Percentiles rank a stretch among this genome's conserved stretches.
Evolutionary conservation across 1,284 basidiomycete genomes (phyloP).

Genomic region (Pisolithus thermaeus): DNA sequence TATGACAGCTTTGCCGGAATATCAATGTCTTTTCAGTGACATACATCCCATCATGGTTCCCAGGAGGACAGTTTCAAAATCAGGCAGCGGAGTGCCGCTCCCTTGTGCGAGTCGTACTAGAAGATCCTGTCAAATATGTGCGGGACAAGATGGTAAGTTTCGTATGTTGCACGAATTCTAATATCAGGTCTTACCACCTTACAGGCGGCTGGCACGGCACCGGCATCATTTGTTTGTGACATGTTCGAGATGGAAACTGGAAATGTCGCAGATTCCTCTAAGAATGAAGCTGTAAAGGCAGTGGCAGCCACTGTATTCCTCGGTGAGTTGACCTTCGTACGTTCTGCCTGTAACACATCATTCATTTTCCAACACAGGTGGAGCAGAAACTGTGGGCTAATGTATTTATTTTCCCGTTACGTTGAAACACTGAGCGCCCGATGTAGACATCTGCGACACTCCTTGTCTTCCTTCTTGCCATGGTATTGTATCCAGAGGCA

Average conservation of each 20-base stretch:
- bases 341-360: background rate
- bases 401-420: background rate
- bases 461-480: slow-evolving; percentile 15
- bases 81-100: slow-evolving; percentile 19
- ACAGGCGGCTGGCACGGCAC: background rate
- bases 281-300: slow-evolving; percentile 3
- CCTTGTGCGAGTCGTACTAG: slow-evolving; percentile 21
- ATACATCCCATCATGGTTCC: slow-evolving; percentile 32
- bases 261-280: background rate
- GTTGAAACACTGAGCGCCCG: background rate
- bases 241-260: background rate
- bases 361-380: slow-evolving; percentile 9
- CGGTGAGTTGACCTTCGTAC: background rate
- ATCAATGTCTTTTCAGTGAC: slow-evolving; percentile 10
- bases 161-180: background rate
- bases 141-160: slow-evolving; percentile 25
- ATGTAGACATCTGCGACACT: slow-evolving; percentile 21
- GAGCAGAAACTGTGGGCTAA: slow-evolving; percentile 18
- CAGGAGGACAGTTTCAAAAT: slow-evolving; percentile 24
- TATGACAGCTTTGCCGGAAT: slow-evolving; percentile 9
- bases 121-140: too few species aligned
- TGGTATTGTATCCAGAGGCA: slow-evolving; percentile 21
- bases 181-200: background rate
- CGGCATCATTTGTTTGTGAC: slow-evolving; percentile 1
- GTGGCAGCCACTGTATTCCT: slow-evolving; percentile 4